Percentiles rank a stretch among this genome's conserved stretches.
These are phyloP conservation scores for Ustilago tritici DNA, from an alignment of 1,284 basidiomycete genomes.

Conservation along the genomic window DNA sequence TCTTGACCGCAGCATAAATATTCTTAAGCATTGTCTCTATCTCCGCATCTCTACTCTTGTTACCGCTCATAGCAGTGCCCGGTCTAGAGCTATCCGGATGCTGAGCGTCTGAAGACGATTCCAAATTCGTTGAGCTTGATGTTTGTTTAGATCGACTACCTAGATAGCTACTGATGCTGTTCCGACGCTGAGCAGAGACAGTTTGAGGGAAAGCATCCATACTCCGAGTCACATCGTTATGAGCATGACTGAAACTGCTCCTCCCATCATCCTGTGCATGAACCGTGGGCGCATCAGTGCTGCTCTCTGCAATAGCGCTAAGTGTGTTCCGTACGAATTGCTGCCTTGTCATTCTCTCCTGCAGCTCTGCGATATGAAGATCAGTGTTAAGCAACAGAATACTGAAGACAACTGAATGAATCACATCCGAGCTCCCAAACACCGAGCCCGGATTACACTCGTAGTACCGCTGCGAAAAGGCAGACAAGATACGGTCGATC, in stretches of 20 bases:
- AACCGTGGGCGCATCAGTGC: conserved; percentile 11
- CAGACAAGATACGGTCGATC: conserved; percentile 93
- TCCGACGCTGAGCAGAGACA: conserved; percentile 11
- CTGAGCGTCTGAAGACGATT: conserved; percentile 21
- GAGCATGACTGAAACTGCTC: conserved; percentile 41
- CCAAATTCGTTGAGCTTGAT: conserved; percentile 25
- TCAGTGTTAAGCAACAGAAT: conserved; percentile 95
- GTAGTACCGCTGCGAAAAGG: conserved; percentile 88
- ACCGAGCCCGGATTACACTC: conserved; percentile 85
- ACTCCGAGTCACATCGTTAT: conserved; percentile 12
- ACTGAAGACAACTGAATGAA: conserved; percentile 93
- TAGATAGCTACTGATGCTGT: conserved; percentile 35
- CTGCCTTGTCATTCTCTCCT: conserved; percentile 87
- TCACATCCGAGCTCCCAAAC: conserved; percentile 85
- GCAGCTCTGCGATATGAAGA: conserved; percentile 90
- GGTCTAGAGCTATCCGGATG: conserved; percentile 16
- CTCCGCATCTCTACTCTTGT: conserved; percentile 34
- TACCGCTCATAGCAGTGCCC: conserved; percentile 18
- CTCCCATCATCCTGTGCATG: conserved; percentile 36
- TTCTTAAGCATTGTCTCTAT: conserved; percentile 74
- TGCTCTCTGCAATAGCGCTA: conserved; percentile 75
- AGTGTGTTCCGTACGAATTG: conserved; percentile 95
- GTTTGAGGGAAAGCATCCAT: conserved; percentile 14
- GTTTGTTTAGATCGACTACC: conserved; percentile 22
- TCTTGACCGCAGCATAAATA: conserved; percentile 91